phyloP scores from a whole-genome alignment of 768 basidiomycete genomes.

The Hericium erinaceus region DNA sequence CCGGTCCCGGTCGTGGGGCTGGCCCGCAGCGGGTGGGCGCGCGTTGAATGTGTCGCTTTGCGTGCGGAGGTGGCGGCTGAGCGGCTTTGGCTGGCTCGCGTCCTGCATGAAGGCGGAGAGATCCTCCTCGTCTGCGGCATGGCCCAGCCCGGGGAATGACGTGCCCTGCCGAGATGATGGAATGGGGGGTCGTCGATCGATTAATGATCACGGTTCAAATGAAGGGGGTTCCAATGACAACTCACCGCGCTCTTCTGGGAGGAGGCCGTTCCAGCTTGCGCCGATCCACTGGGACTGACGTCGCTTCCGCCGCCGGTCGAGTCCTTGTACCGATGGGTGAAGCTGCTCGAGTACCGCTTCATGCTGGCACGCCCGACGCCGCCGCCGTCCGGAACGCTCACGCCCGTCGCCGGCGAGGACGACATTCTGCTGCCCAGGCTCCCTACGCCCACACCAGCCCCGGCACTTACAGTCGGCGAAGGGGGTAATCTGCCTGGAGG shows the following conservation, averaged over 20 bases:
- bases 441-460: background rate
- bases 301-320: conserved; percentile 29
- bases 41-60: conserved; percentile 9
- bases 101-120: conserved; percentile 72
- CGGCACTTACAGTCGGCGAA: conserved; percentile 27
- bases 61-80: conserved; percentile 22
- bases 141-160: conserved; percentile 31
- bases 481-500: conserved; percentile 33
- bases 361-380: conserved; percentile 7
- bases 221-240: background rate
- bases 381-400: conserved; percentile 27
- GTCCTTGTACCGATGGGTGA: conserved; percentile 57
- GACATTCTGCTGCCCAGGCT: background rate
- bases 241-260: conserved; percentile 15
- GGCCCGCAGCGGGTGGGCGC: background rate
- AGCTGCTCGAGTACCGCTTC: conserved; percentile 72
- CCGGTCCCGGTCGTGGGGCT: background rate
- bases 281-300: conserved; percentile 29
- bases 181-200: too few species aligned
- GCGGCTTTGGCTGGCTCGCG: conserved; percentile 61
- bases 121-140: conserved; percentile 62
- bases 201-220: too few species aligned
- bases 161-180: conserved; percentile 20
- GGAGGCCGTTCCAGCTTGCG: conserved; percentile 15
- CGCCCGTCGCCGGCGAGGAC: conserved; percentile 27